Evolutionary conservation across 2,329 filamentous ascomycete genomes (phyloP).

Genomic region (Trichothecium roseum): DNA sequence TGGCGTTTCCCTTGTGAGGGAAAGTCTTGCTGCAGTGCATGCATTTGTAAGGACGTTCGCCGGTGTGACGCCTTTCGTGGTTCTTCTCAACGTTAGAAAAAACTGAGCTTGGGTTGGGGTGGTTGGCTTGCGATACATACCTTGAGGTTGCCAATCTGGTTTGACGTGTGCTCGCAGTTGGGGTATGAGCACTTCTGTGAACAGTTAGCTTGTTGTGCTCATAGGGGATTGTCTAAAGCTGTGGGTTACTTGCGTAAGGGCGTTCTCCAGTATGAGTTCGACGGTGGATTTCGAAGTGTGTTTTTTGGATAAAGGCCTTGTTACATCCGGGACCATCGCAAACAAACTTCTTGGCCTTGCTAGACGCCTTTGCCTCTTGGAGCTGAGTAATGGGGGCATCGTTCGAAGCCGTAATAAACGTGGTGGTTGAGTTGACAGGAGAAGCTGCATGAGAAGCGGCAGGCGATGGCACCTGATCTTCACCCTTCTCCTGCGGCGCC

Average conservation of each 20-base stretch:
- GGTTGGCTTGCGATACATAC: constrained; percentile 35
- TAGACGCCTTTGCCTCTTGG: constrained; percentile 10
- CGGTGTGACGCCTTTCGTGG: constrained; percentile 78
- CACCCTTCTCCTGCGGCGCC: constrained; percentile 25
- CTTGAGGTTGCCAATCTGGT: constrained; percentile 84
- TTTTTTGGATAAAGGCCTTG: constrained; percentile 84
- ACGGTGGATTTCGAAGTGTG: constrained; percentile 82
- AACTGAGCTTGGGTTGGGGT: background rate
- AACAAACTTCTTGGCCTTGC: constrained; percentile 50
- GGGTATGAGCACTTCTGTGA: constrained; percentile 55
- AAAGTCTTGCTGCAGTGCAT: constrained; percentile 73
- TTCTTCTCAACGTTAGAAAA: constrained; percentile 39
- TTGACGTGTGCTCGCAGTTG: constrained; percentile 70
- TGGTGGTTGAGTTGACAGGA: background rate
- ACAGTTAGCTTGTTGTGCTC: too few relatives aligned
- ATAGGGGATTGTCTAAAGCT: constrained; percentile 5
- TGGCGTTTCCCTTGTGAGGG: constrained; percentile 76
- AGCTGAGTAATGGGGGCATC: constrained; percentile 21
- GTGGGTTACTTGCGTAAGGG: constrained; percentile 60
- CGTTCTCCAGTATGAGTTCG: constrained; percentile 83
- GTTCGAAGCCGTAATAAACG: constrained; percentile 7
- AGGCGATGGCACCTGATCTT: constrained; percentile 5
- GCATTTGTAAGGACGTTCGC: constrained; percentile 76
- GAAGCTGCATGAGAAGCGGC: constrained; percentile 1
- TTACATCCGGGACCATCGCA: constrained; percentile 64